Evolutionary conservation across 75 land plant species (phyloP).

Genomic region (Sequoia sempervirens): DNA sequence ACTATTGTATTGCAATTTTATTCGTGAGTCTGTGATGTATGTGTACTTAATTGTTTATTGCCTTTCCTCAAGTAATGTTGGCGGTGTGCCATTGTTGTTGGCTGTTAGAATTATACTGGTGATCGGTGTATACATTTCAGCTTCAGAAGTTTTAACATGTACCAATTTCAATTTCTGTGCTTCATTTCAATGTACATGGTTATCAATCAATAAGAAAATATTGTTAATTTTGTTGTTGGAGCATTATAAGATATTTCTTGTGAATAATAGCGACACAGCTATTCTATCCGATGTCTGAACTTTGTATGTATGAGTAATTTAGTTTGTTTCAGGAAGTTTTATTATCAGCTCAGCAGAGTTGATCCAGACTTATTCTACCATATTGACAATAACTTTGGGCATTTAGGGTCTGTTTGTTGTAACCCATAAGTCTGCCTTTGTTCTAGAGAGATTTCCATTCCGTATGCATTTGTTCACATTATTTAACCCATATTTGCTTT

Average conservation of each 20-base stretch:
- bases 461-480: neutral
- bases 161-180: neutral
- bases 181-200: neutral
- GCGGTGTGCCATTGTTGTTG: conserved; percentile 1
- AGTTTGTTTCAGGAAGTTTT: neutral
- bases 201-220: neutral
- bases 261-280: neutral
- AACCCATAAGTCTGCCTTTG: neutral
- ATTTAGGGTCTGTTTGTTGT: neutral
- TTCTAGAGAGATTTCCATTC: neutral
- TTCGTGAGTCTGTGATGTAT: neutral
- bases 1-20: conserved; percentile 3
- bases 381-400: neutral
- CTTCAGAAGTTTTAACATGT: neutral
- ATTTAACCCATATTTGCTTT: neutral
- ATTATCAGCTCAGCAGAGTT: neutral
- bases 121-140: neutral
- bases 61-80: conserved; percentile 5
- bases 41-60: neutral
- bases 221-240: neutral
- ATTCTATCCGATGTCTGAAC: neutral
- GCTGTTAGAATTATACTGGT: neutral
- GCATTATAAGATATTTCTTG: neutral
- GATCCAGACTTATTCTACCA: neutral
- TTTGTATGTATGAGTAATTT: neutral